phyloP scores from a whole-genome alignment of 768 basidiomycete species.

The Leccinum imitatum region DNA sequence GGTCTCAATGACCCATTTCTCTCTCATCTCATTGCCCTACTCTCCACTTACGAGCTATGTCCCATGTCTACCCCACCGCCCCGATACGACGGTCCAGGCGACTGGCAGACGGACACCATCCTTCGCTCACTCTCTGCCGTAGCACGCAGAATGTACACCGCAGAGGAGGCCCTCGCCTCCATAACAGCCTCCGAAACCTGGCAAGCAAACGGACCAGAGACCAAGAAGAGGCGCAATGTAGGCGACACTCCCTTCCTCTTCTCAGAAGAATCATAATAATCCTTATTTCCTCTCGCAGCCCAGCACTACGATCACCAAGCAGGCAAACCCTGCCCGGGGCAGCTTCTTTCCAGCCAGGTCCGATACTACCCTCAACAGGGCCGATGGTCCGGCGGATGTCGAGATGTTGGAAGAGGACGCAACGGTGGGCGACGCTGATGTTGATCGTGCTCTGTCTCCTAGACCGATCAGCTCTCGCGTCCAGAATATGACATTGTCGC shows the following conservation, averaged over 20 bases:
- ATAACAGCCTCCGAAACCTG: constrained; percentile 40
- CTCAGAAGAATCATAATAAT: constrained; percentile 27
- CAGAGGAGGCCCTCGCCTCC: constrained; percentile 46
- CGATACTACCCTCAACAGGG: constrained; percentile 17
- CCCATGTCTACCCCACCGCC: constrained; percentile 51
- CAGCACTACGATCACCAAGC: constrained; percentile 21
- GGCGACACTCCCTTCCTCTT: constrained; percentile 31
- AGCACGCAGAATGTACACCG: constrained; percentile 53
- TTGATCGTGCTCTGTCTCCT: constrained; percentile 20
- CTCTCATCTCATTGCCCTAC: constrained; percentile 54
- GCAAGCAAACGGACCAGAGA: constrained; percentile 38
- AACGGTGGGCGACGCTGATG: constrained; percentile 27
- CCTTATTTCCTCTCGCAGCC: constrained; percentile 26
- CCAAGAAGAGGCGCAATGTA: constrained; percentile 46
- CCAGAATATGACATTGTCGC: constrained; percentile 49
- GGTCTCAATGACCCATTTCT: constrained; percentile 40
- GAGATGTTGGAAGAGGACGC: constrained; percentile 30
- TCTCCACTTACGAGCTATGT: constrained; percentile 60
- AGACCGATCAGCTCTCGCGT: constrained; percentile 31
- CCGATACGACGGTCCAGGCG: constrained; percentile 52
- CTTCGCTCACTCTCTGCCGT: constrained; percentile 50
- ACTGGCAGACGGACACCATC: constrained; percentile 61
- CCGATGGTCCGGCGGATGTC: constrained; percentile 23
- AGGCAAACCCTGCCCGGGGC: constrained; percentile 6
- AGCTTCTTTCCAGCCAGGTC: constrained; percentile 28